These are phyloP conservation scores for Sclerotinia subarctica DNA, from an alignment of 2,329 filamentous ascomycete genomes.

Conservation along the genomic window DNA sequence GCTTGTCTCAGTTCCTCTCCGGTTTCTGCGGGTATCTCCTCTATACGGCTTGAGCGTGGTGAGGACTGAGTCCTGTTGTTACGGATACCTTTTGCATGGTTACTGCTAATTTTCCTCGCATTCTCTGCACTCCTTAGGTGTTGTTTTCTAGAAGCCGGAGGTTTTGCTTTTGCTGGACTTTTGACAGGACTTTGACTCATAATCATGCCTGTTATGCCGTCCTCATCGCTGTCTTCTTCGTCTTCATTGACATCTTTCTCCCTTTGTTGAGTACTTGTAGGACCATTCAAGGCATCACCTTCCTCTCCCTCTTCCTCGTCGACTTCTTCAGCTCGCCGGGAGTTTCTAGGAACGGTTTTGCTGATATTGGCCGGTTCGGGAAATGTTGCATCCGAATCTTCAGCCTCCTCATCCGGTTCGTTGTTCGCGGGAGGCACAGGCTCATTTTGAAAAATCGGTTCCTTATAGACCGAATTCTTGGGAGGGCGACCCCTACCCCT, in stretches of 20 bases:
- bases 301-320: not conserved
- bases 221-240: not conserved
- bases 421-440: not conserved
- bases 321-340: not conserved
- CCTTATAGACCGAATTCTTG: not conserved
- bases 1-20: not conserved
- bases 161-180: not conserved
- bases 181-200: not conserved
- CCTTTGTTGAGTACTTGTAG: not conserved
- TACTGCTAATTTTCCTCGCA: not conserved
- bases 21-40: not conserved
- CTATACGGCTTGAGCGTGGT: not conserved
- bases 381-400: not conserved
- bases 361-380: not conserved
- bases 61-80: not conserved
- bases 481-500: constrained; percentile 18
- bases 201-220: not conserved
- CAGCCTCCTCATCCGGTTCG: not conserved
- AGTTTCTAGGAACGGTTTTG: not conserved
- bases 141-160: not conserved
- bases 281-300: not conserved
- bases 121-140: not conserved
- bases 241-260: not conserved
- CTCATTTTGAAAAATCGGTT: not conserved
- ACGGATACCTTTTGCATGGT: not conserved